Evolutionary conservation across 2,329 filamentous ascomycete species (phyloP).

Genomic region (Aspergillus brasiliensis): DNA sequence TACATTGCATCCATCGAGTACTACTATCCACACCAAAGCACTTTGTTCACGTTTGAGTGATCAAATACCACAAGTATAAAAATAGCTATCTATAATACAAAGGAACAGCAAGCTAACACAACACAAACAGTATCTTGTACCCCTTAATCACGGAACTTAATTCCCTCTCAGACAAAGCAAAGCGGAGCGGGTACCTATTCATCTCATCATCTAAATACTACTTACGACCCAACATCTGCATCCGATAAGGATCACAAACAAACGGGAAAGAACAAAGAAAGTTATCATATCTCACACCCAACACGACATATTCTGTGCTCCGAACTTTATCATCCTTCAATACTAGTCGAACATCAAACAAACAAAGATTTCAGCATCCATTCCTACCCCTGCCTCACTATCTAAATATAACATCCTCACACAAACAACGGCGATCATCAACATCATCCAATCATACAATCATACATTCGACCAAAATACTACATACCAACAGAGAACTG

Average conservation of each 20-base stretch:
- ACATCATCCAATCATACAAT: background rate
- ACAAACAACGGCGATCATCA: background rate
- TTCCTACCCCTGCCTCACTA: background rate
- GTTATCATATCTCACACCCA: background rate
- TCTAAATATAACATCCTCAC: constrained; percentile 1
- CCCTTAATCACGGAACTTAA: background rate
- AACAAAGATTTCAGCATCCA: background rate
- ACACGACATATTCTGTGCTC: background rate
- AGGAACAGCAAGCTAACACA: background rate
- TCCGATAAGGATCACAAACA: too few relatives aligned
- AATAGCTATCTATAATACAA: background rate
- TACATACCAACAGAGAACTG: too few relatives aligned
- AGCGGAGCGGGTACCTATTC: background rate
- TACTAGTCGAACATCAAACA: background rate
- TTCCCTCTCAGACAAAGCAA: background rate
- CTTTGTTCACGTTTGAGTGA: background rate
- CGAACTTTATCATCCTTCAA: background rate
- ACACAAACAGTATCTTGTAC: background rate
- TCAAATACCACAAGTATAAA: background rate
- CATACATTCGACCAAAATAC: background rate
- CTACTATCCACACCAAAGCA: background rate
- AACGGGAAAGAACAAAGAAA: background rate
- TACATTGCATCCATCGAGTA: constrained; percentile 28
- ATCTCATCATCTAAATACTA: background rate
- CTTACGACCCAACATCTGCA: too few relatives aligned